Evolutionary conservation across 257 asterid genomes (phyloP).

Genomic region (Solanum microdontum): DNA sequence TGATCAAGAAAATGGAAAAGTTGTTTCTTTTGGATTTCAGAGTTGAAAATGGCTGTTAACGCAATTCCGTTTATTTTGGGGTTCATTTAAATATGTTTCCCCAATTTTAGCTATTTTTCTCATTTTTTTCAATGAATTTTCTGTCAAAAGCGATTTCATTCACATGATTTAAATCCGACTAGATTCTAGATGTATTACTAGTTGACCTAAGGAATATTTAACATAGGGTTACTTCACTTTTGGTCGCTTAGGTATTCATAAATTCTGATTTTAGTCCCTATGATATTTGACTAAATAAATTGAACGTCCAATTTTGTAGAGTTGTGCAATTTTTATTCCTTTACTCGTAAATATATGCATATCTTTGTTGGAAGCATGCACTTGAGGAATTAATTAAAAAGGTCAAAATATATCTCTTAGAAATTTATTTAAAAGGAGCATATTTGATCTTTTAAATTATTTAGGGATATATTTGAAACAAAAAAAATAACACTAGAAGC

Average conservation of each 20-base stretch:
- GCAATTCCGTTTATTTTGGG: constrained; percentile 27
- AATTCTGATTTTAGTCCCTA: background rate
- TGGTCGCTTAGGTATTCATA: background rate
- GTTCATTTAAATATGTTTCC: constrained; percentile 7
- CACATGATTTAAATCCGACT: background rate
- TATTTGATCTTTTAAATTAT: no score
- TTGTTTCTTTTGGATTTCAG: constrained; percentile 5
- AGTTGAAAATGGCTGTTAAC: constrained; percentile 21
- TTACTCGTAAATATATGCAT: background rate
- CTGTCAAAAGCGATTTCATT: background rate
- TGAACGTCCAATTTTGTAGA: background rate
- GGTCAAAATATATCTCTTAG: background rate
- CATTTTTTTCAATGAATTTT: background rate
- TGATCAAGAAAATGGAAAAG: constrained; percentile 12
- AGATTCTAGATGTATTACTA: background rate
- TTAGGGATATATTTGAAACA: background rate
- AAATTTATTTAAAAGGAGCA: background rate
- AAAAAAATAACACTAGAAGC: background rate
- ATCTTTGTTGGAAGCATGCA: background rate
- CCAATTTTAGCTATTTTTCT: constrained; percentile 13
- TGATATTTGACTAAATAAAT: background rate
- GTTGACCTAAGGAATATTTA: background rate
- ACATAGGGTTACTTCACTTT: background rate
- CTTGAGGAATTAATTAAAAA: background rate
- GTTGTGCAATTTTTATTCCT: background rate